Base-by-base conservation (phyloP, 2,329 filamentous ascomycete genomes). In the Aspergillus brunneoviolaceus region DNA sequence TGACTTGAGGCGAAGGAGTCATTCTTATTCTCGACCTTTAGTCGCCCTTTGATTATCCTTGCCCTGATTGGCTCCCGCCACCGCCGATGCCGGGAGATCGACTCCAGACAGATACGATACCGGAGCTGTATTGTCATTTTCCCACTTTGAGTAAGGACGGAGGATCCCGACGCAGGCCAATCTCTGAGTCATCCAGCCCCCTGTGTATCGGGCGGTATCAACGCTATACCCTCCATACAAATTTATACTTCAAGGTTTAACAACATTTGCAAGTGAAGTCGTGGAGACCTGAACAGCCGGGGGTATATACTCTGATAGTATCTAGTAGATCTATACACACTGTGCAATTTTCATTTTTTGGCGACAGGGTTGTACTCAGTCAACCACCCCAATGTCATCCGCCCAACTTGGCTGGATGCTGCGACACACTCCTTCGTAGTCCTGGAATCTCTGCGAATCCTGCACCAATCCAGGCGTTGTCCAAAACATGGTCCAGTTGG, bases 401-500 rank as follows among this genome's bases (percentile, higher is more conserved):
- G 76, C 76, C 79, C 79, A 81, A 52, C 77, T 81, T 5, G 79
- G 79, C 66, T 78, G 73, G 76, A 87, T 80, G 49, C 81, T 79
- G 58, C 88, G 83, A 71, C 90, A 93, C n/a, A 93, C 89, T 56
- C 82, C 82, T 72, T 91, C 88, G 70, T 92, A 93, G 71, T 92
- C 89, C 60, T 75, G 73, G 62, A 91, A 85, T 51, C 77, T 81
- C 61, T 80, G 76, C 39, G 81, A 77, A 60, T 84, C 72, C 57
- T 81, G 81, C 51, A 84, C 78, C 49, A 86, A 79, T 58, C 88
- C 81, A 51, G 86, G 85, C 0, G 90, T 95, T 1, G 95, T 99
- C 93, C 95, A 99, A 72, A 99, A 99, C 92, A 98, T 97, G 3
- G 92, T 92, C 95, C 95, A 99, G 67, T 93, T 89, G 50, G 85